Evolutionary conservation across 495 filamentous ascomycete species (phyloP).

Genomic region (Aspergillus sclerotiicarbonarius): DNA sequence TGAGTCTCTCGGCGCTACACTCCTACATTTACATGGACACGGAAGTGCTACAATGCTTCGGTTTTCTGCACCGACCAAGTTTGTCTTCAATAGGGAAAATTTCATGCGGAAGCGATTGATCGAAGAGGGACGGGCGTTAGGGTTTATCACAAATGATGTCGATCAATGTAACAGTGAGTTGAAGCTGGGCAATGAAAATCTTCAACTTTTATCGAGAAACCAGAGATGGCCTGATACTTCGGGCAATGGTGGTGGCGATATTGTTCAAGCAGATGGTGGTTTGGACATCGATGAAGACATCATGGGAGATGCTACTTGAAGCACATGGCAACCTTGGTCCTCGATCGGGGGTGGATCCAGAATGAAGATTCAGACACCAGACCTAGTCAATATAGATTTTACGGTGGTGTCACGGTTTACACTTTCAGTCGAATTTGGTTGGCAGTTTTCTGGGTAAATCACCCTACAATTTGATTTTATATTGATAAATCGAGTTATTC

Average conservation of each 20-base stretch:
- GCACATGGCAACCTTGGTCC: background rate
- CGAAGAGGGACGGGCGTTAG: conserved; percentile 34
- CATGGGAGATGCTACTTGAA: conserved; percentile 53
- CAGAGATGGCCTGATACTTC: conserved; percentile 36
- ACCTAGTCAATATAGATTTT: too few species aligned
- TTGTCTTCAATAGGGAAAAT: conserved; percentile 39
- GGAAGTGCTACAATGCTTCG: conserved; percentile 16
- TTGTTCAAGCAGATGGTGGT: conserved; percentile 1
- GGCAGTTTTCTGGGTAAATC: too few species aligned
- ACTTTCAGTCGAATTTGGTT: too few species aligned
- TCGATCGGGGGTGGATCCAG: too few species aligned
- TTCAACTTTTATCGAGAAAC: conserved; percentile 46
- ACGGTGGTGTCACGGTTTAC: too few species aligned
- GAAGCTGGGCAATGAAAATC: conserved; percentile 58
- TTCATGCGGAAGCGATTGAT: conserved; percentile 38
- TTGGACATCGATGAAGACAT: conserved; percentile 55
- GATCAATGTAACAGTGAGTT: conserved; percentile 53
- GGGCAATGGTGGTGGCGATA: conserved; percentile 22
- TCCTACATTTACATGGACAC: conserved; percentile 6
- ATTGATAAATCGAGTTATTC: too few species aligned
- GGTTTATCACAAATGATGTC: conserved; percentile 40
- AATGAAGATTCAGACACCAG: too few species aligned
- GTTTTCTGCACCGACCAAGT: conserved; percentile 4
- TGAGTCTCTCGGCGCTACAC: conserved; percentile 52
- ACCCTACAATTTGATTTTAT: too few species aligned